A percentile compares a stretch with the other conserved stretches of the same genome.
phyloP scores from a whole-genome alignment of 202 grass and related monocot species.

The Sporobolus alterniflorus region DNA sequence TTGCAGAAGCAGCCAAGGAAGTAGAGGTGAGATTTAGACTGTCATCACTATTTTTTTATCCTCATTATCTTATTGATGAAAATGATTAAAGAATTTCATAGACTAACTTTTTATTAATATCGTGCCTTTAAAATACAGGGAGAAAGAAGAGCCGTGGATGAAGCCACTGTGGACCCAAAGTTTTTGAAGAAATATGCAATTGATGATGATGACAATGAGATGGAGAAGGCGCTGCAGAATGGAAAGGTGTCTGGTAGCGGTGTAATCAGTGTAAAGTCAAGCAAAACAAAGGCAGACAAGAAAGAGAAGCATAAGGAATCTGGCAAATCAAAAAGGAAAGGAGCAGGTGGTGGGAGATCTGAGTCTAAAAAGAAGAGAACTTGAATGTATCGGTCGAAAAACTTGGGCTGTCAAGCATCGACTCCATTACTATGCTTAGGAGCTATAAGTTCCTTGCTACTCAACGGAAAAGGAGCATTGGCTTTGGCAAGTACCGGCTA shows the following conservation, averaged over 20 bases:
- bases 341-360: slow-evolving; percentile 56
- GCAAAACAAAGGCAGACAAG: slow-evolving; percentile 49
- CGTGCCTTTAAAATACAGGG: slow-evolving; percentile 50
- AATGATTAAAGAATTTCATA: background rate
- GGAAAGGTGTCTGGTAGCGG: slow-evolving; percentile 71
- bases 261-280: slow-evolving; percentile 84
- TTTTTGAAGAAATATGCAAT: slow-evolving; percentile 76
- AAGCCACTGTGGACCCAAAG: slow-evolving; percentile 59
- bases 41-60: background rate
- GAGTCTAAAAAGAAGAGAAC: slow-evolving; percentile 73
- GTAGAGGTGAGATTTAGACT: slow-evolving; percentile 62
- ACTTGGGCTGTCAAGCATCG: background rate
- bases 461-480: background rate
- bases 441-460: background rate
- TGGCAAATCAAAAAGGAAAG: slow-evolving; percentile 72
- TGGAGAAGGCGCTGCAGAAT: slow-evolving; percentile 68
- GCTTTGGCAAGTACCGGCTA: background rate
- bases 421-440: background rate
- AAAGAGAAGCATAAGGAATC: slow-evolving; percentile 52
- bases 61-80: background rate
- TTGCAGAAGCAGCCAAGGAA: slow-evolving; percentile 80
- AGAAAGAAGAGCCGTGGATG: slow-evolving; percentile 58
- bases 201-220: slow-evolving; percentile 48
- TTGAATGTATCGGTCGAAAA: slow-evolving; percentile 15
- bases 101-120: slow-evolving; percentile 1